Base-by-base conservation (phyloP, 2,329 filamentous ascomycete genomes). In the Sporothrix schenckii region DNA sequence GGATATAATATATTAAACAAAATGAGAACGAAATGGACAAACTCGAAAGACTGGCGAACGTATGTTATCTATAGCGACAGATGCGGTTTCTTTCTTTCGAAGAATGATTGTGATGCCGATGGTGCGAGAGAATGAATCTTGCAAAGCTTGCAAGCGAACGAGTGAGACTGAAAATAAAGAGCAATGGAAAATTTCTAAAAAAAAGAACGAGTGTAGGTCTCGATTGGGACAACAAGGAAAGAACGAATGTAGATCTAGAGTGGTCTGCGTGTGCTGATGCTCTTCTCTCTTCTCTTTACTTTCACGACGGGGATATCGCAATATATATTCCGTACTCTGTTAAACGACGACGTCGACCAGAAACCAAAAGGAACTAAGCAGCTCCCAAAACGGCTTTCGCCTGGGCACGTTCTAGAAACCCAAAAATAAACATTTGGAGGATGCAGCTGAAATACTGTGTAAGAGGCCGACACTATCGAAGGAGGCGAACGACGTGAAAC, bases 371-470 rank as follows among this genome's bases (percentile, higher is more conserved):
- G 5, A 16, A 4, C 41, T 13, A 16, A 16, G 14, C 4, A 44
- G 14, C 41, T 6, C 11, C 47, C 4, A 53, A 53, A 53, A 39
- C 44, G 47, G 60, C 21, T 50, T 50, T 21, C 44, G 44, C 44
- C 24, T 27, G 63, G n/a, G 7, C 30, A 24, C 41, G 11, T 13
- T 44, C 41, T 13, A 66, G 24, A 30, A 52, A n/a, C 44, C 47
- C 49, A 66, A 66, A 66, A 66, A 66, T 66, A 66, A 53, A 34
- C 49, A 53, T n/a, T 65, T 11, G 30, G 24, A 27, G 27, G 30
- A 53, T 53, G 30, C 21, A 50, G 16, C 34, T 19, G n/a, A 54
- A 54, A 47, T 27, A 24, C 24, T 2, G 24, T 24, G 24, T 24
- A 30, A 39, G n/a, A 21, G 21, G 44, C 34, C n/a, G 50, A 53